Evolutionary conservation across 257 asterid species (phyloP).

Genomic region (Fraxinus quadrangulata): DNA sequence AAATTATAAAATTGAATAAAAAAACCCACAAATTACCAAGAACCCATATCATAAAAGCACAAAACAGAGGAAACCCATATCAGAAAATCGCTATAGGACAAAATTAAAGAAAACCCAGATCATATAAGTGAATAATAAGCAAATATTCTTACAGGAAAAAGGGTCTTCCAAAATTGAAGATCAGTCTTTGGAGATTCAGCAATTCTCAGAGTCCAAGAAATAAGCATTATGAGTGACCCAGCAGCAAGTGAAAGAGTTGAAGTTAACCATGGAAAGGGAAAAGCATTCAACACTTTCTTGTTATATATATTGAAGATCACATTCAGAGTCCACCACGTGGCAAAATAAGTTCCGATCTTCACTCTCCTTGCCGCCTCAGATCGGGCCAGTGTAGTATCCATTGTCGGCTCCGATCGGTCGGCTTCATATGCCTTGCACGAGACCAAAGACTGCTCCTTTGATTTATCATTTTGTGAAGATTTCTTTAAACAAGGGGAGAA

Average conservation of each 20-base stretch:
- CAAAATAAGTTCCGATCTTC: constrained; percentile 86
- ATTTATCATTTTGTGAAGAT: background rate
- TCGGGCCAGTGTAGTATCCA: constrained; percentile 33
- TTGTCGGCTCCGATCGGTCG: constrained; percentile 56
- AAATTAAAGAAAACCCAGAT: constrained; percentile 22
- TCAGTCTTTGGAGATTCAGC: constrained; percentile 89
- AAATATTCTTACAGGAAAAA: constrained; percentile 61
- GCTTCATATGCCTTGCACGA: constrained; percentile 79
- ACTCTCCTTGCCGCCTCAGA: constrained; percentile 71
- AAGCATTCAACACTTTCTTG: constrained; percentile 89
- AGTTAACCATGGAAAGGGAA: constrained; percentile 87
- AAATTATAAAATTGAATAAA: background rate
- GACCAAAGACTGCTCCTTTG: constrained; percentile 37
- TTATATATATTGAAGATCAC: constrained; percentile 88
- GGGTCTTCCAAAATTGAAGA: constrained; percentile 90
- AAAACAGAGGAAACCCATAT: no score
- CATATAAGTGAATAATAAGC: constrained; percentile 11
- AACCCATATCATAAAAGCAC: constrained; percentile 10
- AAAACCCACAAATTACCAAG: background rate
- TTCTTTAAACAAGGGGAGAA: constrained; percentile 13
- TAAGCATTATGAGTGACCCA: constrained; percentile 87
- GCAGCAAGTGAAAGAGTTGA: constrained; percentile 92
- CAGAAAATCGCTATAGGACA: background rate
- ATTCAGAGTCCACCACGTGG: constrained; percentile 96
- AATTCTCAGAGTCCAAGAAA: constrained; percentile 82